Base-by-base conservation (phyloP, 2,329 filamentous ascomycete species). In the Venturia nashicola region DNA sequence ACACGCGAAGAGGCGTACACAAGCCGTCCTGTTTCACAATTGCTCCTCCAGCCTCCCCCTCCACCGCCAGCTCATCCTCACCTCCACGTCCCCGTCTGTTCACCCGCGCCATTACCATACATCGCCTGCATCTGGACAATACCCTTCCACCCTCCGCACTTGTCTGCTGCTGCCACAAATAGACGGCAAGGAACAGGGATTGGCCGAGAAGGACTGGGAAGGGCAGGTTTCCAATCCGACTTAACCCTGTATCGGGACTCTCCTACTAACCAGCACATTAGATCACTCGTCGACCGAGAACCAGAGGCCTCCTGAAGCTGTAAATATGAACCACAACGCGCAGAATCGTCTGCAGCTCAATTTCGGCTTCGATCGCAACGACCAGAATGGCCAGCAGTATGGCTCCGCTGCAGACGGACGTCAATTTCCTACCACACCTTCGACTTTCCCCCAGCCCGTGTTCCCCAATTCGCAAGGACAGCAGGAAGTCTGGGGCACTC, bases 371-470 rank as follows among this genome's bases (percentile, higher is more conserved):
- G 73, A 75, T 65, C 72, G 72, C 60, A 72, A 74, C 67, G 72
- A 75, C 68, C 73, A 76, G 66, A 71, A 72, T n/a, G 46, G 20
- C 67, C 70, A 71, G 66, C 76, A 77, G 68, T 59, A 48, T 42
- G 64, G 61, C 70, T 73, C 72, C 65, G 74, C 73, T 65, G 74
- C 76, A 65, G 70, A 72, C 68, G 78, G 78, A 64, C 77, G 79
- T 67, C 76, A 76, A 65, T 81, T 78, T 71, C 79, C 79, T 62
- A 81, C 93, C 62, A 97, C 93, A 11, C 93, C 93, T 62, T 97
- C 93, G 68, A 96, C 92, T 65, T 97, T 97, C 73, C 93, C 93
- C 14, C 93, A 97, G 78, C 92, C 92, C 66, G 89, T 96, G 74
- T 86, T 85, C 71, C 82, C 82, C 61, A 82, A 81, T 70, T 79